Evolutionary conservation across 768 basidiomycete genomes (phyloP).

Genomic region (Mycena vulgaris): DNA sequence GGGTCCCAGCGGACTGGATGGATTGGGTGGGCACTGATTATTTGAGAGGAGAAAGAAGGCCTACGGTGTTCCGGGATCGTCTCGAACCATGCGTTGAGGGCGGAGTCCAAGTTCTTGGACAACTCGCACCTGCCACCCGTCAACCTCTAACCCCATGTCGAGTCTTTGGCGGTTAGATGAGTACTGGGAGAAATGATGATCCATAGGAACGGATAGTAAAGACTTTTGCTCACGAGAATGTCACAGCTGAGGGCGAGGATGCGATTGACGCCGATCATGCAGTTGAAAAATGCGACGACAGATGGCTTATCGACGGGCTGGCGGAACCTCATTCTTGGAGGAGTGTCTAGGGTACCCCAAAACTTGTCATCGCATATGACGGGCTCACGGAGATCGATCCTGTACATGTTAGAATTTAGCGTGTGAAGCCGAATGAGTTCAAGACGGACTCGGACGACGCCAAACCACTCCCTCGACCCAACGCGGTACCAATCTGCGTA

Average conservation of each 20-base stretch:
- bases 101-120: not conserved
- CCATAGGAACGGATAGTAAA: not conserved
- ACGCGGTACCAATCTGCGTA: conserved; percentile 59
- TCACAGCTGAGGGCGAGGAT: not conserved
- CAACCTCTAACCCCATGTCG: conserved; percentile 42
- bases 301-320: not conserved
- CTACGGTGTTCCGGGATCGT: conserved; percentile 10
- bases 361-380: conserved; percentile 9
- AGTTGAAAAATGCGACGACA: conserved; percentile 7
- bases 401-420: not conserved
- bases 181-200: conserved; percentile 60
- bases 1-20: conserved; percentile 18
- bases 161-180: conserved; percentile 71
- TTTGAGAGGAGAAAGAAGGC: not conserved
- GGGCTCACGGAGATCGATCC: conserved; percentile 2
- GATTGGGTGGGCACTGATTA: not conserved
- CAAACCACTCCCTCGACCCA: conserved; percentile 80
- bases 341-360: not conserved
- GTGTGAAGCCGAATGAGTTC: not conserved
- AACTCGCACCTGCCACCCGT: conserved; percentile 73
- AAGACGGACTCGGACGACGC: conserved; percentile 81
- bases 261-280: not conserved
- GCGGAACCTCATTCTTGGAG: not conserved
- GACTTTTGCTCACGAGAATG: not conserved
- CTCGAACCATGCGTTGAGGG: conserved; percentile 13